Evolutionary conservation across 1,139 yeast genomes (phyloP).

Genomic region (Debaryomycetaceae sp.): DNA sequence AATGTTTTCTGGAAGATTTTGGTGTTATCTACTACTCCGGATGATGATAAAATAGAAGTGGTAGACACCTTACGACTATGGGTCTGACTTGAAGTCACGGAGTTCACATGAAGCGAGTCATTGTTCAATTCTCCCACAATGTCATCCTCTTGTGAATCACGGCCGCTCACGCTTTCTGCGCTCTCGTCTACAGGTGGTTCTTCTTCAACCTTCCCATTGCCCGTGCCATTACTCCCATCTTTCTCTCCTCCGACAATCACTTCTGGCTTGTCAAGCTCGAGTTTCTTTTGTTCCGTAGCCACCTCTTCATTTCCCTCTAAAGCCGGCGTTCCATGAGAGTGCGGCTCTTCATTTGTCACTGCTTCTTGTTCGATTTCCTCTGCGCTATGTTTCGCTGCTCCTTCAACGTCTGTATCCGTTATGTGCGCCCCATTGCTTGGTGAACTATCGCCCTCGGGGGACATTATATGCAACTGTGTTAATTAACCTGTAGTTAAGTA

Average conservation of each 20-base stretch:
- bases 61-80: conserved; percentile 19
- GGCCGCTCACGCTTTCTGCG: not conserved
- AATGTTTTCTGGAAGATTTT: conserved; percentile 40
- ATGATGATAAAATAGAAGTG: conserved; percentile 19
- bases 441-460: not conserved
- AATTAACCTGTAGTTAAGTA: not conserved
- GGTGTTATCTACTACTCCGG: conserved; percentile 33
- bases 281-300: not conserved
- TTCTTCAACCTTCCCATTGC: not conserved
- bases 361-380: conserved; percentile 1
- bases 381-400: not conserved
- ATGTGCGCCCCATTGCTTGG: not conserved
- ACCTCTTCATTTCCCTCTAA: not conserved
- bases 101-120: not conserved
- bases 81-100: not conserved
- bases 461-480: not conserved
- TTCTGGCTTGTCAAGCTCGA: not conserved
- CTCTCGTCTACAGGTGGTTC: not conserved
- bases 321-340: not conserved
- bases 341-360: not conserved
- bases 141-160: not conserved
- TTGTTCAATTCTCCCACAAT: not conserved
- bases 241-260: not conserved
- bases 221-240: not conserved
- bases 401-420: not conserved